Evolutionary conservation across 306 rosid genomes (phyloP), one percentile per base, ranked within the genome.

Genomic region (Trifolium subterraneum): DNA sequence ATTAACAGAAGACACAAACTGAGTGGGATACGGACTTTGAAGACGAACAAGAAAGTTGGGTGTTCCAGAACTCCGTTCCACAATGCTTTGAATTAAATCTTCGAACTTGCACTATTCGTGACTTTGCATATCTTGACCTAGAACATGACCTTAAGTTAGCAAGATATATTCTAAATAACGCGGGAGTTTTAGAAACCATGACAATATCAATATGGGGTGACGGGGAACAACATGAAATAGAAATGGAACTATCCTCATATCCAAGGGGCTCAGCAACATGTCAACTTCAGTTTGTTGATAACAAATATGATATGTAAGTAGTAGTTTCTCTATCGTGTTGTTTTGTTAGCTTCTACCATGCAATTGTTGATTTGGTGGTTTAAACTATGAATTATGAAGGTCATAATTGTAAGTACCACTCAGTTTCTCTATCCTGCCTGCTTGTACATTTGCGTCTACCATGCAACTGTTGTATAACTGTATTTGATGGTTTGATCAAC

Each of bases 81-180:
- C 63, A 4, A 42, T 77, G 80, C 10, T 50, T 77, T 16, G 36
- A 42, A 20, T 50, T 31, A 25, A 7, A 10, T 27, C 58, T 75
- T 38, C 48, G 8, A 20, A 33, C 55, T 2, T 74, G 59, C n/a
- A 1, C 22, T 18, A 5, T 61, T 14, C 11, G 22, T 12, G 5
- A 20, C 3, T 47, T 47, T 47, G 18, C 54, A 6, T 62, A 4
- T 12, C 0, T 0, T 0, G 38, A 61, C 7, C 1, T 3, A 3
- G n/a, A 48, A 0, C 2, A 2, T 74, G 52, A 65, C 7, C 2
- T 65, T 29, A 13, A 0, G 16, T 25, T 76, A 1, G 67, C 66
- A 9, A 41, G 8, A 76, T 76, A 66, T 67, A 18, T 66, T 25
- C 14, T 55, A 25, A 22, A 55, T 73, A 65, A 75, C 12, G 73